Evolutionary conservation across 495 filamentous ascomycete genomes (phyloP), one percentile per base, ranked within the genome.

Genomic region (Xylaria scruposa): DNA sequence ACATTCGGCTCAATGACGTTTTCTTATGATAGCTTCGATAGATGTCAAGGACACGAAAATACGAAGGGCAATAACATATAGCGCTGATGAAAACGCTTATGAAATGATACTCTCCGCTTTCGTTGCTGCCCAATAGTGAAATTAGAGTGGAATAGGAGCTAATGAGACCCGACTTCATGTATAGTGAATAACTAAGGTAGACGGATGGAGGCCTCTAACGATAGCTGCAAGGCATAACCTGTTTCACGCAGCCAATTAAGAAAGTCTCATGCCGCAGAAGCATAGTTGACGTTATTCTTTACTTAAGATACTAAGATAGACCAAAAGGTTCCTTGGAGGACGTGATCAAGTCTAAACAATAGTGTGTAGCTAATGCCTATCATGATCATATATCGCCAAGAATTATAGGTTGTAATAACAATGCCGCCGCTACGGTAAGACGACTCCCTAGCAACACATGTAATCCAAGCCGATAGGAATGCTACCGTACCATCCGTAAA

Each of bases 391-490:
- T 38, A 33, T 33, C 31, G 33, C 38, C 38, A 42, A 26, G 19
- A 38, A 62, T 62, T 24, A 42, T 62, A 62, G 36, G 38, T 44
- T 9, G 60, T 24, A 38, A 38, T 9, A n/a, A 38, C 38, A 44
- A 63, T 63, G 44, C 60, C 60, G 38, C 38, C 60, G 9, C 31
- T 36, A 17, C 58, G 58, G 58, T 12, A 60, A 21, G 31, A 60
- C 4, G 58, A 31, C 31, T 36, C 31, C 29, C 36, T 8, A n/a
- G 29, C 15, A 31, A 59, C 19, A 9, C 29, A 33, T 21, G 38
- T 60, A 60, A 15, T 36, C 38, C 56, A 38, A 38, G 31, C 31
- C 17, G 58, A 60, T 38, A 60, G 58, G 31, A 60, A 67, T 67
- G 47, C 40, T 38, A 67, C 46, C 47, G 29, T 66, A 53, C 38